Percentiles rank a stretch among this genome's conserved stretches.
phyloP scores from a whole-genome alignment of 352 stramenopile species.

The Globisporangium spinosum region DNA sequence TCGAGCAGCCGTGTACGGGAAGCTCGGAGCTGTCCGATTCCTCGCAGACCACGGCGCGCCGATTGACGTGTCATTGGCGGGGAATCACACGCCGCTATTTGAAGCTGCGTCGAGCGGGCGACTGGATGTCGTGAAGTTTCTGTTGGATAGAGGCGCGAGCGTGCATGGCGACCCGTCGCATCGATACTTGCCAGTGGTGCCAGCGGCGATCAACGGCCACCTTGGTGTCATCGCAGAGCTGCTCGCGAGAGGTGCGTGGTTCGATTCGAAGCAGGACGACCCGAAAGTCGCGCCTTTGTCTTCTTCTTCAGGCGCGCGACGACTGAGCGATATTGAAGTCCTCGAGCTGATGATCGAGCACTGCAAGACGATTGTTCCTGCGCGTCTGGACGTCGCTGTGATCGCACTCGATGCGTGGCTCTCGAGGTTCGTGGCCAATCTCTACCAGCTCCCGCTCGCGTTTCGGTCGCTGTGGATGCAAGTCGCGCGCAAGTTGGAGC shows the following conservation, averaged over 20 bases:
- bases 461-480: not conserved
- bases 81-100: not conserved
- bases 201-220: not conserved
- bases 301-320: not conserved
- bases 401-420: not conserved
- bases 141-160: not conserved
- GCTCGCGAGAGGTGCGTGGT: not conserved
- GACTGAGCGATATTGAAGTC: not conserved
- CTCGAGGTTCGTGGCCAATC: not conserved
- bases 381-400: not conserved
- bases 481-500: not conserved
- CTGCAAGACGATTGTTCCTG: not conserved
- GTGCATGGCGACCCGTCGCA: not conserved
- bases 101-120: not conserved
- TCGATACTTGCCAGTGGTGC: not conserved
- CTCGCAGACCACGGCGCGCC: not conserved
- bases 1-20: not conserved
- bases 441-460: not conserved
- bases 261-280: not conserved
- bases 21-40: not conserved
- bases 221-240: not conserved
- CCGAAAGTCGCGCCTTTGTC: not conserved
- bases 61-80: not conserved
- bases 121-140: not conserved
- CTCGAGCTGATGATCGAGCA: not conserved